Evolutionary conservation across 208 protist species (phyloP), one percentile per base, ranked within the genome.

Genomic region (Trypanosomatidae sp.): DNA sequence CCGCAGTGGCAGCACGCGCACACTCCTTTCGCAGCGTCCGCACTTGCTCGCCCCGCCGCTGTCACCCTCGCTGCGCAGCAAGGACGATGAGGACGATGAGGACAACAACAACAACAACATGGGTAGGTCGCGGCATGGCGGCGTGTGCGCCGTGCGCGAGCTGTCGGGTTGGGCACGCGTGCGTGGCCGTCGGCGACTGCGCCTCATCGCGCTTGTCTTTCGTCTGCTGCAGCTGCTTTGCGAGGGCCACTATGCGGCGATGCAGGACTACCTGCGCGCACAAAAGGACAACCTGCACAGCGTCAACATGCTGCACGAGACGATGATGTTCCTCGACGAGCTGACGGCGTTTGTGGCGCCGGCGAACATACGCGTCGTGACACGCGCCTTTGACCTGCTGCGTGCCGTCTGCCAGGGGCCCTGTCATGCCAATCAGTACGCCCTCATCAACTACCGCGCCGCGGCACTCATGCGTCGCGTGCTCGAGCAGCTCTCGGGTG

Each of bases 321-420:
- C 83, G 28, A 66, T 79, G 53, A n/a, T 63, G 11, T 68, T 86
- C 26, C 52, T 92, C 45, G 44, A 62, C 23, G 69, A 90, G 33
- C 8, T 78, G 3, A 66, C 61, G 7, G 28, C 26, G 20, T 68
- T 71, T 32, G 51, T 85, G 13, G 70, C 73, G 15, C 64, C 56
- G 20, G 59, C 65, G 37, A 83, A 78, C 39, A 40, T 79, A 32
- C 37, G 43, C 10, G 49, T 81, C 7, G 32, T 88, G 10, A 51
- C 41, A 10, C 68, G 81, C 24, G 70, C 71, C 13, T 90, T 88
- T 39, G 73, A 79, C 28, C 70, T 92, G 11, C 57, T 96, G 27
- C 94, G 81, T 16, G 91, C 95, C 68, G 72, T 88, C 23, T 92
- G 81, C 66, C 91, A 95, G 53, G 91, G 91, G 0, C 91, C 91